These are phyloP conservation scores for Phytophthora foliorum DNA, from an alignment of 352 stramenopile genomes.

Conservation along the genomic window DNA sequence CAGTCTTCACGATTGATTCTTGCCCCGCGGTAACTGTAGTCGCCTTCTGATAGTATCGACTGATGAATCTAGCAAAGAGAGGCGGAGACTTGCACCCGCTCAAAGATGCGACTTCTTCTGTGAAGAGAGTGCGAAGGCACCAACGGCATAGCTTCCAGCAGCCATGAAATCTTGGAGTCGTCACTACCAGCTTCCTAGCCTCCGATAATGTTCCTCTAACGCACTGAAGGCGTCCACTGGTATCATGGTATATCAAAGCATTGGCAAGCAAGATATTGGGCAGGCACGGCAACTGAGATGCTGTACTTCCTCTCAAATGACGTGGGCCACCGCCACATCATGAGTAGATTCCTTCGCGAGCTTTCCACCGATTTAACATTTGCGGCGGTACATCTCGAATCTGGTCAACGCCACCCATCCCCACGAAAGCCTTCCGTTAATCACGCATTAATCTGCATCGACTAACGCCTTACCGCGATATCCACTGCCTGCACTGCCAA, in stretches of 20 bases:
- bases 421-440: constrained; percentile 4
- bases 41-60: not conserved
- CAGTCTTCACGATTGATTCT: constrained; percentile 13
- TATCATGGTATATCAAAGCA: too few relatives aligned
- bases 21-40: constrained; percentile 1
- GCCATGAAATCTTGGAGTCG: not conserved
- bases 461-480: constrained; percentile 19
- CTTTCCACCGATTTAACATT: constrained; percentile 4
- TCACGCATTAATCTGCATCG: constrained; percentile 15
- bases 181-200: not conserved
- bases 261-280: too few relatives aligned
- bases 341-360: constrained; percentile 14
- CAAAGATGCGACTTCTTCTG: constrained; percentile 3
- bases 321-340: constrained; percentile 7
- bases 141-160: not conserved
- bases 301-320: not conserved
- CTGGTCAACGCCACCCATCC: constrained; percentile 18
- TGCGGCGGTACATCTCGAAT: constrained; percentile 20
- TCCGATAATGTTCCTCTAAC: not conserved
- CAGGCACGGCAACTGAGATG: not conserved
- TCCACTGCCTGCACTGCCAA: too few relatives aligned
- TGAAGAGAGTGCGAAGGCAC: not conserved
- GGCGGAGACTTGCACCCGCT: constrained; percentile 20
- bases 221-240: not conserved
- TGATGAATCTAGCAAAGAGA: constrained; percentile 29